Conservation (phyloP, 192 early-diverging fungal species). For the Coemansia sp. region DNA sequence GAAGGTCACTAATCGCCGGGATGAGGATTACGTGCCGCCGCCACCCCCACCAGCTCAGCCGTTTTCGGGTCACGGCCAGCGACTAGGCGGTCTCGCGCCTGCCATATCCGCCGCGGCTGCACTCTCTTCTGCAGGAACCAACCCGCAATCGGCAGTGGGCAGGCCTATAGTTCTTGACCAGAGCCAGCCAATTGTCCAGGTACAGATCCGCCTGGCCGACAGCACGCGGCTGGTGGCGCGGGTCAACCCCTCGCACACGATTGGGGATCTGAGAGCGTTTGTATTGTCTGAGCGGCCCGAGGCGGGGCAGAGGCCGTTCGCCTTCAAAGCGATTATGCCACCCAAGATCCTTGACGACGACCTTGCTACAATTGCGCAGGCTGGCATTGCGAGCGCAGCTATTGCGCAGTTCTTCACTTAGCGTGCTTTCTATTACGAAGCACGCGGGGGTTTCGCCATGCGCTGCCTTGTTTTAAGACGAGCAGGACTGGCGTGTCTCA, state of each 20-base stretch:
- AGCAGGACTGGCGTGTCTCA: conserved; percentile 3
- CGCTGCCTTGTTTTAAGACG: neutral
- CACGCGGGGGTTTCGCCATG: too few relatives aligned
- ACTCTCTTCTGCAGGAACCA: neutral
- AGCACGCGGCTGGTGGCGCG: conserved; percentile 84
- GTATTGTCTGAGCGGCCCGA: conserved; percentile 67
- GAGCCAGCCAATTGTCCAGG: conserved; percentile 69
- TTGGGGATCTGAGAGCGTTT: conserved; percentile 77
- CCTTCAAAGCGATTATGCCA: conserved; percentile 84
- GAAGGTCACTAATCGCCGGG: conserved; percentile 70
- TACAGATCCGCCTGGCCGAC: conserved; percentile 91
- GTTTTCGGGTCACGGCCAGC: conserved; percentile 75
- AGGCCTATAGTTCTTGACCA: conserved; percentile 61
- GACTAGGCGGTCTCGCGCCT: conserved; percentile 64
- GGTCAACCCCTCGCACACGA: conserved; percentile 86
- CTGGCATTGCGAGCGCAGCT: conserved; percentile 82
- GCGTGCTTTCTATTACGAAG: neutral
- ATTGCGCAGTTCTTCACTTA: conserved; percentile 66
- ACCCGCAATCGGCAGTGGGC: conserved; percentile 15
- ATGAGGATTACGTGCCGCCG: conserved; percentile 84
- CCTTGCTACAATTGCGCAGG: conserved; percentile 66
- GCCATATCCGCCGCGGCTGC: conserved; percentile 23
- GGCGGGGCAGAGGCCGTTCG: conserved; percentile 60
- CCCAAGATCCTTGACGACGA: conserved; percentile 72
- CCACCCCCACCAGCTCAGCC: conserved; percentile 59